Evolutionary conservation across 2,329 filamentous ascomycete species (phyloP).

Genomic region (Penicillium sp.): DNA sequence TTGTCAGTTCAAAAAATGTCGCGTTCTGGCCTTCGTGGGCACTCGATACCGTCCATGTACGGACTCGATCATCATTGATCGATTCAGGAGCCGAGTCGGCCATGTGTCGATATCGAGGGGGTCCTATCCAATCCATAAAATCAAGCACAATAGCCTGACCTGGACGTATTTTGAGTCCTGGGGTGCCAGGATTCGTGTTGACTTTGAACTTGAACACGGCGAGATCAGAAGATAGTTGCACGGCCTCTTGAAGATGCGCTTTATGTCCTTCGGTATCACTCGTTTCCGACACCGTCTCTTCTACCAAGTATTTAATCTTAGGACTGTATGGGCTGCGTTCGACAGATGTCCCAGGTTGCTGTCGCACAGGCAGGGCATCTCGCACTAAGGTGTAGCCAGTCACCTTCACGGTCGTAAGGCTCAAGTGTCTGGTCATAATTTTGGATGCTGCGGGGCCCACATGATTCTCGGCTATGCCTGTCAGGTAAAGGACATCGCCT

Average conservation of each 20-base stretch:
- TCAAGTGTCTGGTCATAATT: conserved; percentile 26
- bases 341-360: conserved; percentile 23
- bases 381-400: conserved; percentile 26
- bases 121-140: conserved; percentile 35
- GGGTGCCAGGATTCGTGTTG: neutral
- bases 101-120: conserved; percentile 31
- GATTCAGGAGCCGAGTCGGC: conserved; percentile 20
- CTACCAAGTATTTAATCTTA: conserved; percentile 28
- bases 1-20: conserved; percentile 29
- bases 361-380: conserved; percentile 29
- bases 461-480: conserved; percentile 29
- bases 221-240: conserved; percentile 17
- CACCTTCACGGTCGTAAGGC: conserved; percentile 22
- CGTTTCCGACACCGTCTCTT: conserved; percentile 16
- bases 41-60: conserved; percentile 35
- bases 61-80: conserved; percentile 31
- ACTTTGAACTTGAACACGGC: conserved; percentile 22
- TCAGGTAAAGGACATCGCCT: conserved; percentile 33
- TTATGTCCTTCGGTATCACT: neutral
- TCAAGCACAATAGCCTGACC: conserved; percentile 30
- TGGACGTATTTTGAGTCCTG: conserved; percentile 20
- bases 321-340: conserved; percentile 32
- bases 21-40: conserved; percentile 19
- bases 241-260: conserved; percentile 13
- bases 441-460: conserved; percentile 18